Evolutionary conservation across 192 early-diverging fungal species (phyloP), one percentile per base, ranked within the genome.

Genomic region (Dissophora globulifera): DNA sequence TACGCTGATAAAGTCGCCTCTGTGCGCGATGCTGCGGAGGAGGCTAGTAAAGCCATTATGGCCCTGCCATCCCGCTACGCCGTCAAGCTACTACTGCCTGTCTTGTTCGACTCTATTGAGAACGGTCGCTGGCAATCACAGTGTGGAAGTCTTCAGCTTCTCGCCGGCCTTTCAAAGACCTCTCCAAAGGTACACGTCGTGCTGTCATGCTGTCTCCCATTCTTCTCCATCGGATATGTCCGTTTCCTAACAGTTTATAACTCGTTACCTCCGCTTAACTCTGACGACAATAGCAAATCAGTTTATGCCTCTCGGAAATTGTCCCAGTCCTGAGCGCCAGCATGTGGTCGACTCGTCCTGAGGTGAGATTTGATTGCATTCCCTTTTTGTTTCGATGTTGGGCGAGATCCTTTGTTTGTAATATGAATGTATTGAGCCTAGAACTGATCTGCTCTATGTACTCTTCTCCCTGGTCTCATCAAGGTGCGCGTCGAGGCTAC

Each of bases 341-440:
- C 58, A 92, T 94, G 86, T 91, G 91, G 87, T 92, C 91, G 72
- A 92, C 91, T 53, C 92, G 92, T 76, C 83, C 88, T 52, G 89
- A 92, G 67, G 88, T 91, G 58, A 83, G 30, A 47, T 59, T 26
- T 30, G 23, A 15, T 20, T 27, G 25, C 43, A 8, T 16, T 22
- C 23, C 25, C 31, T 12, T 52, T 27, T n/a, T 6, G 25, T 29
- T 49, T 58, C 15, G 35, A 16, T 47, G 25, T 19, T n/a, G n/a
- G n/a, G n/a, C n/a, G n/a, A n/a, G n/a, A n/a, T n/a, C n/a, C n/a
- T n/a, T n/a, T n/a, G n/a, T n/a, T n/a, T n/a, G n/a, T n/a, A n/a
- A n/a, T n/a, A n/a, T n/a, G n/a, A n/a, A n/a, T n/a, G n/a, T n/a
- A n/a, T n/a, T n/a, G n/a, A n/a, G n/a, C n/a, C n/a, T n/a, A n/a